Conservation (phyloP, 1,284 basidiomycete genomes). For the Naganishia liquefaciens region DNA sequence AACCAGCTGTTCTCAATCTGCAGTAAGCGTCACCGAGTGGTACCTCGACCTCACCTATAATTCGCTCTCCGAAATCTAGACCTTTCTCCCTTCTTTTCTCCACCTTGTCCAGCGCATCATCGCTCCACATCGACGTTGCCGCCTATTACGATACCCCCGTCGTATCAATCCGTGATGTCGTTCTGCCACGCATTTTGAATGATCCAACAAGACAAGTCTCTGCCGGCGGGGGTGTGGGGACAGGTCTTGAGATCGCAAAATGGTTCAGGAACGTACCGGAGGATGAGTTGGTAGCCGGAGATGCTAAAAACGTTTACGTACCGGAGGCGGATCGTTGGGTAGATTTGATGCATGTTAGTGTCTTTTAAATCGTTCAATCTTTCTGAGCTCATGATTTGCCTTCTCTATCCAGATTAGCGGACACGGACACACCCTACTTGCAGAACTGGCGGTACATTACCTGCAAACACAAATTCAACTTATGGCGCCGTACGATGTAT, state of each 20-base stretch:
- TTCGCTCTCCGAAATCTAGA: conserved; percentile 34
- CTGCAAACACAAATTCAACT: conserved; percentile 48
- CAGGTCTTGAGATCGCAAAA: conserved; percentile 31
- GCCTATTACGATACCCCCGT: conserved; percentile 52
- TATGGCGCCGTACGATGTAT: conserved; percentile 41
- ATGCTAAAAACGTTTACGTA: conserved; percentile 43
- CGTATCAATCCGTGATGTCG: conserved; percentile 47
- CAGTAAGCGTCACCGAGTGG: conserved; percentile 42
- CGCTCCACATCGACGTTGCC: conserved; percentile 48
- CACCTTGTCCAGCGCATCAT: conserved; percentile 43
- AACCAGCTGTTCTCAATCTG: conserved; percentile 50
- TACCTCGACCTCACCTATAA: neutral
- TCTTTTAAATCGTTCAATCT: neutral
- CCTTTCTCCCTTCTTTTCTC: conserved; percentile 52
- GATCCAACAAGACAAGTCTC: conserved; percentile 45
- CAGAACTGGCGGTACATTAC: conserved; percentile 43
- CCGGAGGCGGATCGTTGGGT: conserved; percentile 40
- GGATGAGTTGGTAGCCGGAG: conserved; percentile 37
- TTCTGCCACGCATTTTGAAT: conserved; percentile 46
- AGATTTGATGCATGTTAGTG: conserved; percentile 48
- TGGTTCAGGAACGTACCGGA: conserved; percentile 50
- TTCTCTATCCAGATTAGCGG: conserved; percentile 43
- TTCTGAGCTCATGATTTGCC: neutral
- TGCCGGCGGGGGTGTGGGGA: conserved; percentile 4
- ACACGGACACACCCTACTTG: conserved; percentile 45